Percentiles rank a stretch among this genome's conserved stretches.
Conservation (phyloP, 1,284 basidiomycete genomes). For the Cryptococcus hybrid region DNA sequence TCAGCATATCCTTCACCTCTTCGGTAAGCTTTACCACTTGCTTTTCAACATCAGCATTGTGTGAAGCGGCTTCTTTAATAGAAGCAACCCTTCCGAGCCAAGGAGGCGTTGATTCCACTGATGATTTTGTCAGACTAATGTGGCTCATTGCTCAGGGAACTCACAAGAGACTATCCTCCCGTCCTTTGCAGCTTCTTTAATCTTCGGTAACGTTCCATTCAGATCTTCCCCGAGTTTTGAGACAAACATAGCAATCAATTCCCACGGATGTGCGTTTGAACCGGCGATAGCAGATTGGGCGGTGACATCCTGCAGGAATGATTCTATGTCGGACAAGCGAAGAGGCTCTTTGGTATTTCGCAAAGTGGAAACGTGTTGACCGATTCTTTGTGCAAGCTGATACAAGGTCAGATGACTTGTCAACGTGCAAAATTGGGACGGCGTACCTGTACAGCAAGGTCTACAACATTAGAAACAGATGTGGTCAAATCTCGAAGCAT, state of each 20-base stretch:
- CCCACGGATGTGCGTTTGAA: constrained; percentile 66
- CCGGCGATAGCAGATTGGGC: constrained; percentile 25
- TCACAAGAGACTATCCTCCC: constrained; percentile 64
- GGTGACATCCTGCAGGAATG: constrained; percentile 66
- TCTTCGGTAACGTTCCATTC: constrained; percentile 64
- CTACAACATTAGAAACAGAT: constrained; percentile 73
- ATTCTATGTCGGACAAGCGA: constrained; percentile 67
- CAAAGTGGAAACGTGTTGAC: constrained; percentile 72
- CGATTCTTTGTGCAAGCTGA: constrained; percentile 81
- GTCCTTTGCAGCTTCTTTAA: constrained; percentile 68
- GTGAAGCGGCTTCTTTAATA: constrained; percentile 75
- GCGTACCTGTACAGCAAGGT: constrained; percentile 80
- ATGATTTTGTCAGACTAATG: background rate
- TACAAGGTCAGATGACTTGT: background rate
- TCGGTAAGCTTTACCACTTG: constrained; percentile 81
- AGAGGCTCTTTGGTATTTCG: constrained; percentile 72
- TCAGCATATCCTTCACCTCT: constrained; percentile 80
- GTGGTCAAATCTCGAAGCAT: constrained; percentile 70
- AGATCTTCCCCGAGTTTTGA: constrained; percentile 68
- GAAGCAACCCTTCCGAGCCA: constrained; percentile 87
- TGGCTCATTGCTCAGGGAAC: constrained; percentile 27
- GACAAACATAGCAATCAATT: constrained; percentile 68
- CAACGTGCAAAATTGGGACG: background rate
- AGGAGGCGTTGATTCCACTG: constrained; percentile 75
- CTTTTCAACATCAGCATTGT: constrained; percentile 89